Evolutionary conservation across 176 grass and related monocot genomes (phyloP).

Genomic region (Aegilops umbellulata): DNA sequence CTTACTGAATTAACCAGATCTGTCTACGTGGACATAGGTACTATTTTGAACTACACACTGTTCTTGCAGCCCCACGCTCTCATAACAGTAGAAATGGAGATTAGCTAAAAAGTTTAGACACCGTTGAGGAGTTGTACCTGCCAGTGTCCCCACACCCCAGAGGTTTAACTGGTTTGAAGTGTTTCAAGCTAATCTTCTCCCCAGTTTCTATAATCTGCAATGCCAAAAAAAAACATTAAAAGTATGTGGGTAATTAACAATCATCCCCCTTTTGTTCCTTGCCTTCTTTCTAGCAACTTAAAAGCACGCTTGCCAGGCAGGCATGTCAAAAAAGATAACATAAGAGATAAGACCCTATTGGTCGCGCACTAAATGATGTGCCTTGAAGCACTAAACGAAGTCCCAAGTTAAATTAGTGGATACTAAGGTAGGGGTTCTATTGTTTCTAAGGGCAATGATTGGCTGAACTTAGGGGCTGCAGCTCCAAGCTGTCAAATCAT

Average conservation of each 20-base stretch:
- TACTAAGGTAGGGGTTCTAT: not conserved
- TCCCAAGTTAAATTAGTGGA: not conserved
- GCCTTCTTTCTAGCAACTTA: not conserved
- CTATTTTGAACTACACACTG: not conserved
- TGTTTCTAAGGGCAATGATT: not conserved
- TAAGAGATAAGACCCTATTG: not conserved
- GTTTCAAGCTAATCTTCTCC: slow-evolving; percentile 82
- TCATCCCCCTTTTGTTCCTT: not conserved
- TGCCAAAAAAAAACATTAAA: not conserved
- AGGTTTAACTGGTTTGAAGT: slow-evolving; percentile 88
- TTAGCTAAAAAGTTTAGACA: slow-evolving; percentile 1
- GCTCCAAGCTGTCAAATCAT: not conserved
- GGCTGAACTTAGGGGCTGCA: not conserved
- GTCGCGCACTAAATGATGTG: not conserved
- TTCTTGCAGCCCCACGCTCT: not conserved
- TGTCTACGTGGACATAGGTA: not conserved
- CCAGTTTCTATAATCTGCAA: slow-evolving; percentile 55
- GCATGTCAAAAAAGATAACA: slow-evolving; percentile 6
- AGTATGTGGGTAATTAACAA: not conserved
- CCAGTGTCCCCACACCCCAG: slow-evolving; percentile 96
- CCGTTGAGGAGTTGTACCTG: slow-evolving; percentile 49
- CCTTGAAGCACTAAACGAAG: not conserved
- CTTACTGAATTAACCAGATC: not conserved
- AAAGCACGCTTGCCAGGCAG: not conserved
- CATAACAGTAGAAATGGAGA: not conserved